These are phyloP conservation scores for Pseudogymnoascus sp. DNA, from an alignment of 2,329 filamentous ascomycete genomes.

Conservation along the genomic window DNA sequence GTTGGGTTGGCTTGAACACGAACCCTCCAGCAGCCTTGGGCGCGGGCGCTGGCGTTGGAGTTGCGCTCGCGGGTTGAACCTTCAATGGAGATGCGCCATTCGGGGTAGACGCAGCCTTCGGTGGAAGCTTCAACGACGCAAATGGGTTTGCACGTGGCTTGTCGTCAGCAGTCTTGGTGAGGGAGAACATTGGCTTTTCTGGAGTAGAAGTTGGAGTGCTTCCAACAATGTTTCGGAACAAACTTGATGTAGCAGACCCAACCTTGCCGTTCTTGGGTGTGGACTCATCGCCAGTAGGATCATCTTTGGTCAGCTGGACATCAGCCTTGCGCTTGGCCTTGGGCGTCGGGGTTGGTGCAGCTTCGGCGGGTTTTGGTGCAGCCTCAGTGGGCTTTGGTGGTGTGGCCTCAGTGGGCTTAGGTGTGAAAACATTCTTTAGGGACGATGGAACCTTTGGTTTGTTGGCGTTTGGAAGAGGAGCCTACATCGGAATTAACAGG, in stretches of 20 bases:
- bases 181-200: conserved; percentile 18
- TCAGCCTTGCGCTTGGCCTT: conserved; percentile 27
- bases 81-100: background rate
- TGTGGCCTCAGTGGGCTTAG: conserved; percentile 8
- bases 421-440: conserved; percentile 2
- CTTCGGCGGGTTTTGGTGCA: background rate
- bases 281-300: conserved; percentile 17
- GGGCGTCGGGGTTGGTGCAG: background rate
- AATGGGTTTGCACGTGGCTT: conserved; percentile 24
- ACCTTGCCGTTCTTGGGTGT: conserved; percentile 1
- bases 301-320: conserved; percentile 21
- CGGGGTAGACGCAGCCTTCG: background rate
- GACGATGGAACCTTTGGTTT: background rate
- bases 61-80: background rate
- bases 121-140: conserved; percentile 17
- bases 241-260: conserved; percentile 25
- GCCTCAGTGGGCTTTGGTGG: background rate
- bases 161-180: conserved; percentile 7
- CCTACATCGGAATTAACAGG: background rate
- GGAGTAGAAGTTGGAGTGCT: conserved; percentile 15
- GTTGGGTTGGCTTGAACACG: background rate
- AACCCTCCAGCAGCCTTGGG: background rate
- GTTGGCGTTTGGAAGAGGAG: conserved; percentile 7
- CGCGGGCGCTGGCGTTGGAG: background rate
- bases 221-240: conserved; percentile 26